Evolutionary conservation across 352 stramenopile genomes (phyloP).

Genomic region (Pythium folliculosum): DNA sequence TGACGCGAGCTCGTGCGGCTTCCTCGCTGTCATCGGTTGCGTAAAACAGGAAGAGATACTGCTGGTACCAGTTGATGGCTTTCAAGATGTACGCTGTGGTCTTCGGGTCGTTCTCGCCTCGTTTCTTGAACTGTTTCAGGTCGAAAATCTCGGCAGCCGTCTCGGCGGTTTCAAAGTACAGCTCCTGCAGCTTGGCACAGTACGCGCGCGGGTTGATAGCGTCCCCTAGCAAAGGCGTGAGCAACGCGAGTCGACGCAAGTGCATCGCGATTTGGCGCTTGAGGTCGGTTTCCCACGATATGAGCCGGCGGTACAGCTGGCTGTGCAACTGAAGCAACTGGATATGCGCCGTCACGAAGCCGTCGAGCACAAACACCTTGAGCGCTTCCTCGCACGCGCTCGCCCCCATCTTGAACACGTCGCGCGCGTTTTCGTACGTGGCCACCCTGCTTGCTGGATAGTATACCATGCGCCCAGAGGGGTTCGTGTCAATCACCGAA

Average conservation of each 20-base stretch:
- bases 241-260: slow-evolving; percentile 44
- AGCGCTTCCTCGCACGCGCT: slow-evolving; percentile 43
- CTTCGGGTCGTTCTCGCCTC: slow-evolving; percentile 34
- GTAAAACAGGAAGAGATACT: slow-evolving; percentile 75
- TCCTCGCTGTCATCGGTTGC: slow-evolving; percentile 9
- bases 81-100: slow-evolving; percentile 57
- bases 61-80: slow-evolving; percentile 67
- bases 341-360: slow-evolving; percentile 70
- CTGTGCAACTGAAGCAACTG: slow-evolving; percentile 61
- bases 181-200: slow-evolving; percentile 57
- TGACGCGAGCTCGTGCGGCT: slow-evolving; percentile 20
- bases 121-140: slow-evolving; percentile 54
- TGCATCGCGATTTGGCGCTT: slow-evolving; percentile 75
- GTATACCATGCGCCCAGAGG: slow-evolving; percentile 34
- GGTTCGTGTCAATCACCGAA: neutral
- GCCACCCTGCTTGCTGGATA: slow-evolving; percentile 28
- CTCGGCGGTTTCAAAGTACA: slow-evolving; percentile 68
- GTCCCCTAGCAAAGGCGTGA: slow-evolving; percentile 47
- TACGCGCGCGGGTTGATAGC: slow-evolving; percentile 60
- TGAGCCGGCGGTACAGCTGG: slow-evolving; percentile 51
- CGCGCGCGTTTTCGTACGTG: slow-evolving; percentile 51
- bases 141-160: slow-evolving; percentile 62
- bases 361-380: slow-evolving; percentile 56
- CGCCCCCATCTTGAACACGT: slow-evolving; percentile 68
- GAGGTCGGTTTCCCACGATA: slow-evolving; percentile 51